Evolutionary conservation across 352 stramenopile species (phyloP).

Genomic region (Globisporangium radiosum): DNA sequence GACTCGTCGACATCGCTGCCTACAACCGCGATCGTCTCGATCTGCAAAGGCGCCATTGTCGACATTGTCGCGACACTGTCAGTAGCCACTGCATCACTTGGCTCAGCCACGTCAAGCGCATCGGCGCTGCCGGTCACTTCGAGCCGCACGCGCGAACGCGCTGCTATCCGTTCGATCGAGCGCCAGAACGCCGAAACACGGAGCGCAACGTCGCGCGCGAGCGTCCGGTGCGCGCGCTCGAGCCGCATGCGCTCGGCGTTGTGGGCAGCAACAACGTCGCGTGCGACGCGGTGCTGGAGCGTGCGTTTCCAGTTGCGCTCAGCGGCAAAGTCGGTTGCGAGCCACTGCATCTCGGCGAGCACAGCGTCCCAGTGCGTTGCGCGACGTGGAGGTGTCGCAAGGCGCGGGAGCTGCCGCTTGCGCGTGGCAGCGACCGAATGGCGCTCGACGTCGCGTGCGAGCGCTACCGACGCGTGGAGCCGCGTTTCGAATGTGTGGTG

Average conservation of each 20-base stretch:
- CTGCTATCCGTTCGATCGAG: slow-evolving; percentile 79
- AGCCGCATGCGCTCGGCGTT: slow-evolving; percentile 62
- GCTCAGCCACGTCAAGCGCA: slow-evolving; percentile 4
- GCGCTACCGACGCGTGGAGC: slow-evolving; percentile 37
- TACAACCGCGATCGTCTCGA: slow-evolving; percentile 32
- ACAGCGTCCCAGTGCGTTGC: slow-evolving; percentile 92
- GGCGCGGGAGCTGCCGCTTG: slow-evolving; percentile 66
- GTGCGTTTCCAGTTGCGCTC: slow-evolving; percentile 95
- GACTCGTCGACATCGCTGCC: slow-evolving; percentile 8
- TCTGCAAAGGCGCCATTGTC: slow-evolving; percentile 21
- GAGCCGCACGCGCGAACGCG: slow-evolving; percentile 66
- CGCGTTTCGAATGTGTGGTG: slow-evolving; percentile 36
- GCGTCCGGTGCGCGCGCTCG: slow-evolving; percentile 58
- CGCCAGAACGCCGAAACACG: slow-evolving; percentile 81
- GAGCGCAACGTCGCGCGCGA: slow-evolving; percentile 55
- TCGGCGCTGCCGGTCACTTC: slow-evolving; percentile 19
- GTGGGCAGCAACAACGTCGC: slow-evolving; percentile 53
- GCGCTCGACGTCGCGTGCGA: slow-evolving; percentile 32
- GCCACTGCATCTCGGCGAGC: slow-evolving; percentile 96
- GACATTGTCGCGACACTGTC: slow-evolving; percentile 6
- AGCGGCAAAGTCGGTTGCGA: slow-evolving; percentile 95
- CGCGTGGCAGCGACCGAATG: slow-evolving; percentile 29
- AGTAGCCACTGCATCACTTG: slow-evolving; percentile 5
- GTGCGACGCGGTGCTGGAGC: slow-evolving; percentile 51
- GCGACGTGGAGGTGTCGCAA: slow-evolving; percentile 37